Evolutionary conservation across 139 green algal genomes (phyloP).

Genomic region (Gonium pectorale): DNA sequence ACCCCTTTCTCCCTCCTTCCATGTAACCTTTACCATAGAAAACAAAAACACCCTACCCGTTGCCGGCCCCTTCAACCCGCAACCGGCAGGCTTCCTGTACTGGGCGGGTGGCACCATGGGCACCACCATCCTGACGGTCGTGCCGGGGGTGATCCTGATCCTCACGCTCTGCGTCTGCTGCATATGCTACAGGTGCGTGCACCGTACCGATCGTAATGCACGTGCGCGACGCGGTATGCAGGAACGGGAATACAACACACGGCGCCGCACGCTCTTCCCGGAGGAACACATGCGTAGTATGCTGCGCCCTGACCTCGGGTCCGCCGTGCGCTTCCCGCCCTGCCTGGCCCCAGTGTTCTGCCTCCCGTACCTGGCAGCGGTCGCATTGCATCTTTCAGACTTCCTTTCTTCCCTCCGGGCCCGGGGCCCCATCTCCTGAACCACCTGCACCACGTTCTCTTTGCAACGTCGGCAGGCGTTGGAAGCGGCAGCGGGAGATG

Average conservation of each 20-base stretch:
- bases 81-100: neutral
- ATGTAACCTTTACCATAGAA: neutral
- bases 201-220: neutral
- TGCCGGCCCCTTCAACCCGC: too few relatives aligned
- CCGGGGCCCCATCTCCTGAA: too few relatives aligned
- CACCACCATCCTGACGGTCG: neutral
- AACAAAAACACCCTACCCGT: neutral
- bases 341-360: too few relatives aligned
- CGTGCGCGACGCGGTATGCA: neutral
- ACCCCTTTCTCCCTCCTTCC: neutral
- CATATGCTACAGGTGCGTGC: conserved; percentile 21
- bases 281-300: neutral
- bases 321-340: too few relatives aligned
- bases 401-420: too few relatives aligned
- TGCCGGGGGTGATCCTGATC: neutral
- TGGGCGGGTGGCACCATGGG: conserved; percentile 17
- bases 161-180: neutral
- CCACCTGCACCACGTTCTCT: too few relatives aligned
- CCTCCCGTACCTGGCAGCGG: too few relatives aligned
- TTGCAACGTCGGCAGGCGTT: too few relatives aligned
- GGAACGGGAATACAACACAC: neutral
- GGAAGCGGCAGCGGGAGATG: too few relatives aligned
- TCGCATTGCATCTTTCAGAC: too few relatives aligned
- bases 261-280: neutral
- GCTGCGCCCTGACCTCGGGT: neutral